Evolutionary conservation across 2,329 filamentous ascomycete species (phyloP), one percentile per base, ranked within the genome.

Genomic region (Alternaria arborescens): DNA sequence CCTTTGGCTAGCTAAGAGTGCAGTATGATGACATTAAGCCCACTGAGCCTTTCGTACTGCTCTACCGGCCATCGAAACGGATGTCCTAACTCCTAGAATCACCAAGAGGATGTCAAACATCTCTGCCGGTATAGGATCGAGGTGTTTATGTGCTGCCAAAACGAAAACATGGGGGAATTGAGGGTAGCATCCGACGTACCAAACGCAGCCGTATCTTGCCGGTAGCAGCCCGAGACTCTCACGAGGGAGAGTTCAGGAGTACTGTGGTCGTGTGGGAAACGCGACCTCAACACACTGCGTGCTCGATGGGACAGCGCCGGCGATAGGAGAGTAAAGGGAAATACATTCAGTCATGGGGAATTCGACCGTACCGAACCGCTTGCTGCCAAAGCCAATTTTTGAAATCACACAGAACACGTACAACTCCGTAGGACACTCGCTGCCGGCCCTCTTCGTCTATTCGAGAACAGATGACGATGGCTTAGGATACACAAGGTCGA

Each of bases 331-430:
- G 68, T 61, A 72, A 73, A 73, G 72, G 70, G 70, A 77, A 77
- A 76, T 70, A 77, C 75, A 77, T 78, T 59, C 72, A 78, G 69
- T 78, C 75, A 76, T 77, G 72, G 74, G 76, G 72, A 76, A 77
- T 73, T 70, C 67, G 68, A 71, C 71, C 68, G 73, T 76, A 60
- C 76, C 72, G 73, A 75, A 66, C 76, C 75, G 76, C 76, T 78
- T 72, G 76, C 75, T 77, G 71, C 71, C 70, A 75, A 77, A 76
- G 70, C 75, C 74, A 76, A 77, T 77, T 78, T 77, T 77, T 69
- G 71, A 78, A 75, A 73, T 73, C 68, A 77, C 67, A 62, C 56
- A 72, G 62, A 68, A 78, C 71, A 73, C 73, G 75, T 69, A 73
- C 72, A 78, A 77, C 74, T 77, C 75, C 76, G 64, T 66, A 68